Base-by-base conservation (phyloP, 352 stramenopile species). In the Phytophthora ramorum region DNA sequence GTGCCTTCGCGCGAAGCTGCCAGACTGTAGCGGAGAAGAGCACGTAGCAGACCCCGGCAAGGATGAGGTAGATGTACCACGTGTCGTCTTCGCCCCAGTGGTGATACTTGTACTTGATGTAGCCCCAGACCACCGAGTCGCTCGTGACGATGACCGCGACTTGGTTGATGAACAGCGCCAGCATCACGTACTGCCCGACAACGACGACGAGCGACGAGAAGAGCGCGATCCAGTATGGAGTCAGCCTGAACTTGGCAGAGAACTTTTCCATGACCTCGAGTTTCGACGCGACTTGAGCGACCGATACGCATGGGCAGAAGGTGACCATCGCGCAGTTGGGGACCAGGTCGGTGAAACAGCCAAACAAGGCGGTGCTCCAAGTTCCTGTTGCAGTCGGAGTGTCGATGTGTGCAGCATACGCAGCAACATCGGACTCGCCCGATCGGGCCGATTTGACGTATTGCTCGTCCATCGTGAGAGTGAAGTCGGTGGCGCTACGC, bases 321-420 rank as follows among this genome's bases (percentile, higher is more conserved):
- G 63, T 71, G 26, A 74, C 59, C 75, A 79, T 81, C 24, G 45
- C 59, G 58, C 69, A 81, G 37, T 81, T 83, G 17, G 75, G 75
- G 19, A 80, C 59, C 3, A 60, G n/a, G 32, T 78, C 43, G 5
- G 56, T 67, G 58, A 84, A 79, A 56, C 75, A 84, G 22, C 51
- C 65, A 17, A 68, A 83, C 20, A 81, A 41, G 20, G 52, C 56
- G 7, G 63, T 63, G 13, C 59, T 68, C 75, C 75, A 83, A 14
- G 46, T 62, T 62, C 53, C 63, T 3, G 17, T 47, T 10, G 28
- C 34, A 34, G 9, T 17, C 5, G 46, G 26, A 14, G 26, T 53
- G 13, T 73, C 59, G 16, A 63, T 20, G 26, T 69, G 53, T 10
- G 41, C 41, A 26, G 46, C 53, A 26, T 73, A 73, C 26, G 59